Evolutionary conservation across 2,329 filamentous ascomycete genomes (phyloP), one percentile per base, ranked within the genome.

Genomic region (Colletotrichum salicis): DNA sequence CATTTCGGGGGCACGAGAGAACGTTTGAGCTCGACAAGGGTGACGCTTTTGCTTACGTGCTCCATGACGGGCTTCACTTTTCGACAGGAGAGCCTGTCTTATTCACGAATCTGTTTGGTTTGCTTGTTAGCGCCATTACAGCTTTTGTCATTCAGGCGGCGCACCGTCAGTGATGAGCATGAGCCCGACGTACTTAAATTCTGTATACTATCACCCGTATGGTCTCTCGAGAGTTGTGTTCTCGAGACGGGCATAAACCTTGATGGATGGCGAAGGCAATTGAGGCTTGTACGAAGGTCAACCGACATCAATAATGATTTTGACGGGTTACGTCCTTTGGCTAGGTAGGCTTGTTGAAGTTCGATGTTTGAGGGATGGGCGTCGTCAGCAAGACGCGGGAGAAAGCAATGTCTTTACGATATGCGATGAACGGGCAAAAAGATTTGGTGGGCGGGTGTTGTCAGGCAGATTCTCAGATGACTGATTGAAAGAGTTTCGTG

Each of bases 181-280:
- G 41, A n/a, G 19, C 19, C 7, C 67, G 71, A 80, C 78, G 77
- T 79, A 83, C 80, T 83, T 83, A 86, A 83, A 86, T 87, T 84
- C 72, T 86, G 84, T 80, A 85, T 86, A 86, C 86, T 88, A 79
- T 89, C 86, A 74, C 86, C 86, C 76, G 87, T 89, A 78, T 89
- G 87, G 76, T 85, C 86, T 80, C 81, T 83, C 67, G 86, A 88
- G 67, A 88, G 81, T 74, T 88, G 87, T 71, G 82, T 84, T 85
- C 87, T 86, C 77, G 86, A 88, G 77, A 87, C 81, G 82, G 86
- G 83, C 86, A 88, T 88, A 82, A 88, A 88, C 79, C 86, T 86
- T 76, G 84, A 86, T 71, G 87, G 87, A 80, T 88, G 85, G 78
- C 86, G 85, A 78, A 88, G 83, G 81, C 87, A 88, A 74, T 88